These are phyloP conservation scores for Stagonosporopsis tanaceti DNA, from an alignment of 2,329 filamentous ascomycete species.

Conservation along the genomic window DNA sequence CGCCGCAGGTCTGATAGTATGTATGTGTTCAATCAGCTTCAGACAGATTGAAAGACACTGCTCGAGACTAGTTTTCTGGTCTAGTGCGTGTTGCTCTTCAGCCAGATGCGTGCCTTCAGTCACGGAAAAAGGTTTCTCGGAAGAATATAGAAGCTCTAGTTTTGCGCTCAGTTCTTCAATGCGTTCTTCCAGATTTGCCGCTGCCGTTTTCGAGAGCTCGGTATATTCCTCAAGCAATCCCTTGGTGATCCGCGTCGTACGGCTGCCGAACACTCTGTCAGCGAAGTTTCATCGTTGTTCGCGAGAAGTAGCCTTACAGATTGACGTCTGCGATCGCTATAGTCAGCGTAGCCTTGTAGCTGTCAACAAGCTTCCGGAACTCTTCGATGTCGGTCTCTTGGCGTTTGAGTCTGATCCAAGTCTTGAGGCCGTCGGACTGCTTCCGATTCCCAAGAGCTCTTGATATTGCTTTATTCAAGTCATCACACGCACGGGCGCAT, in stretches of 20 bases:
- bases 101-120: neutral
- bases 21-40: constrained; percentile 1
- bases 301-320: neutral
- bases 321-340: constrained; percentile 2
- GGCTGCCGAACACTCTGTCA: neutral
- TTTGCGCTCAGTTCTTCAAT: neutral
- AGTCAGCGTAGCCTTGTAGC: neutral
- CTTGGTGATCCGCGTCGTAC: neutral
- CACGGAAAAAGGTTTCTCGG: neutral
- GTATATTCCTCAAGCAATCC: neutral
- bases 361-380: neutral
- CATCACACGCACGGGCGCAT: neutral
- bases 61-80: constrained; percentile 1
- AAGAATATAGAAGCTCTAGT: neutral
- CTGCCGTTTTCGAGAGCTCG: neutral
- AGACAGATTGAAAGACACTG: constrained; percentile 1
- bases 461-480: neutral
- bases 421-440: neutral
- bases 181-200: neutral
- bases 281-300: neutral
- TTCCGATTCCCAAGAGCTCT: neutral
- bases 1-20: neutral
- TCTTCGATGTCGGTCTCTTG: neutral
- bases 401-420: neutral
- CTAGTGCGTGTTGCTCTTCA: neutral